Base-by-base conservation (phyloP, 306 rosid species). In the peach (Prunus persica) region DNA sequence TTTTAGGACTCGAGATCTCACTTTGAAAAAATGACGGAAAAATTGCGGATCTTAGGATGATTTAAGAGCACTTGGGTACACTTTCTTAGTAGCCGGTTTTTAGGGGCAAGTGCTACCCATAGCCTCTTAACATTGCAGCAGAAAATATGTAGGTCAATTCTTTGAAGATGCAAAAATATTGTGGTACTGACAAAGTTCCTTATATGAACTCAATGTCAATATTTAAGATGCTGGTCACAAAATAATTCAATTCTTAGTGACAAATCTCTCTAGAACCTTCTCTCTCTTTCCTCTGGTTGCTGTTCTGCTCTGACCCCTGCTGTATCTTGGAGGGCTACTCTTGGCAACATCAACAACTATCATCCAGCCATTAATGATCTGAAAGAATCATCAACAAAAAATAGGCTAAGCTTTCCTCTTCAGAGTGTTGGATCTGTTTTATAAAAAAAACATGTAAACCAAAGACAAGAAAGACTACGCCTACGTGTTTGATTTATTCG, bases 331-430 rank as follows among this genome's bases (percentile, higher is more conserved):
- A 28, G 90, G 87, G 78, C 46, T 86, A 62, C 80, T 75, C 82
- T 86, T 94, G 68, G 97, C 98, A 78, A 82, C 91, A 85, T 93
- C 98, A 46, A 91, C 98, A 70, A 91, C 93, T 73, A 91, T 91
- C 97, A 93, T 91, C 97, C 97, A 90, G n/a, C 97, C 98, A 81
- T 93, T 93, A 54, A 93, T 91, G 82, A 93, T 91, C 97, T 93
- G 87, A 79, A 79, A 68, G 67, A 30, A 78, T 57, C 65, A 57
- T 64, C 72, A 83, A 67, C 34, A 61, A 25, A 43, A 16, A 69
- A 25, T 0, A 69, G 50, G 8, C 18, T 76, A 55, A 83, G 58
- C 72, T 80, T 57, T 66, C 51, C 67, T 67, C 72, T 20, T 65
- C 71, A 2, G 27, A 46, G 13, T 19, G 19, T n/a, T 28, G 25